Percentiles rank a stretch among this genome's conserved stretches.
Evolutionary conservation across 148 eudicot genomes (phyloP).

Genomic region (Fagopyrum tataricum): DNA sequence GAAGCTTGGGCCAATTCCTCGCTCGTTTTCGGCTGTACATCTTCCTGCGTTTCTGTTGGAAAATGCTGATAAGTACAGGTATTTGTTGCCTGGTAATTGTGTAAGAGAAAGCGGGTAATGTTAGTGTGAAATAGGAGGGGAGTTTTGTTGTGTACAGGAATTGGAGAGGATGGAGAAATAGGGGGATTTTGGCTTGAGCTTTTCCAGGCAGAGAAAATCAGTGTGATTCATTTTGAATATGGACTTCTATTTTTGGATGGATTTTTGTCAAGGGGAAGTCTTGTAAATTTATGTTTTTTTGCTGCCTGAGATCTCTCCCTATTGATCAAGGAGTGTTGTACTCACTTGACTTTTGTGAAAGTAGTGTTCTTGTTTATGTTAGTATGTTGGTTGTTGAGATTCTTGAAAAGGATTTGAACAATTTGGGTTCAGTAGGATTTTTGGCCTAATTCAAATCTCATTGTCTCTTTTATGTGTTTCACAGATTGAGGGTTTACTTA

Average conservation of each 20-base stretch:
- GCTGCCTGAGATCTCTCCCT: conserved; percentile 8
- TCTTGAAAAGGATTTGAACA: background rate
- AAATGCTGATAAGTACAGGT: conserved; percentile 8
- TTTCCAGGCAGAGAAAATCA: background rate
- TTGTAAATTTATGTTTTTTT: conserved; percentile 4
- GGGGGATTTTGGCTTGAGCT: background rate
- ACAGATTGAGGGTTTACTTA: no score
- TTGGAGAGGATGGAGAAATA: background rate
- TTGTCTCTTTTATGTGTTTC: background rate
- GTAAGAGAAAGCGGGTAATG: conserved; percentile 6
- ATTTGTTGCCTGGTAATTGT: conserved; percentile 14
- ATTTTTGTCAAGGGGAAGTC: background rate
- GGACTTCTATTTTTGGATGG: no score
- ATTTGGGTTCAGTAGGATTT: background rate
- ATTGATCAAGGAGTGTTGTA: background rate
- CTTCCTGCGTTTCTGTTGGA: conserved; percentile 10
- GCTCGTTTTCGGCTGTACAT: conserved; percentile 10
- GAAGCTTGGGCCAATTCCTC: conserved; percentile 13
- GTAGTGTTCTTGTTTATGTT: background rate
- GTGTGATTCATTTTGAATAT: background rate
- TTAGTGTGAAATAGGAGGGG: background rate
- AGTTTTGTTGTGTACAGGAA: background rate
- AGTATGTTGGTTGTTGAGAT: background rate
- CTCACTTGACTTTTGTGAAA: conserved; percentile 9
- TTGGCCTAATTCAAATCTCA: background rate